Evolutionary conservation across 2,329 filamentous ascomycete species (phyloP).

Genomic region (Diaporthe vaccinii): DNA sequence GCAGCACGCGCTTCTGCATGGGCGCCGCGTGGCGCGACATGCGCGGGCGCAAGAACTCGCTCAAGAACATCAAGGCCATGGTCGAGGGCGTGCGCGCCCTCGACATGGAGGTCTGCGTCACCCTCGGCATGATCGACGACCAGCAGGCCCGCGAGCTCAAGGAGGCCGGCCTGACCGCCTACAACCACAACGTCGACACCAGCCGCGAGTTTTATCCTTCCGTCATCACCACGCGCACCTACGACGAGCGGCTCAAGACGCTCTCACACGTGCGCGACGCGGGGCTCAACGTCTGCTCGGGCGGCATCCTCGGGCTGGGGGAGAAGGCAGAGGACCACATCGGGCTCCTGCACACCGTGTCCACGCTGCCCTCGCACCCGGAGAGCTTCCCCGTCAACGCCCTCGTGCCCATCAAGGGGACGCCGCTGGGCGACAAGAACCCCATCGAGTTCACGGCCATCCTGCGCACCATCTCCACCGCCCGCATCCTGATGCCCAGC

Average conservation of each 20-base stretch:
- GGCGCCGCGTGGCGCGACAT: conserved; percentile 95
- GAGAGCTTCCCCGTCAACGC: conserved; percentile 95
- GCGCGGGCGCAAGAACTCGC: conserved; percentile 86
- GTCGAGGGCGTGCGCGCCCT: conserved; percentile 82
- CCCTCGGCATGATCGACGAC: conserved; percentile 90
- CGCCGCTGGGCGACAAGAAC: conserved; percentile 81
- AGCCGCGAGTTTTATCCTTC: conserved; percentile 89
- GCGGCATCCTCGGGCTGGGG: conserved; percentile 88
- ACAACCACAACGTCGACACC: conserved; percentile 96
- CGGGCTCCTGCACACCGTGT: conserved; percentile 85
- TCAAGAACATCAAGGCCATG: conserved; percentile 90
- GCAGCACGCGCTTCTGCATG: conserved; percentile 95
- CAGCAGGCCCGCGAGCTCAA: conserved; percentile 86
- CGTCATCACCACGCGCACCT: conserved; percentile 87
- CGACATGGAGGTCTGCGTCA: conserved; percentile 95
- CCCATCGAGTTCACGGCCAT: conserved; percentile 83
- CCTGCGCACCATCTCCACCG: conserved; percentile 86
- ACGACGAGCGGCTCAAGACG: conserved; percentile 88
- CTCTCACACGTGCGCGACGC: conserved; percentile 85
- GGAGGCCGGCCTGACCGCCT: conserved; percentile 86
- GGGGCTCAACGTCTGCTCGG: conserved; percentile 90
- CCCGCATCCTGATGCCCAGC: conserved; percentile 83
- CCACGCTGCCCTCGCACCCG: conserved; percentile 84
- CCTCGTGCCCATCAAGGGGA: conserved; percentile 90
- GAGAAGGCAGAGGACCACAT: conserved; percentile 85